Evolutionary conservation across 208 protist species (phyloP).

Genomic region (Leishmania arabica): DNA sequence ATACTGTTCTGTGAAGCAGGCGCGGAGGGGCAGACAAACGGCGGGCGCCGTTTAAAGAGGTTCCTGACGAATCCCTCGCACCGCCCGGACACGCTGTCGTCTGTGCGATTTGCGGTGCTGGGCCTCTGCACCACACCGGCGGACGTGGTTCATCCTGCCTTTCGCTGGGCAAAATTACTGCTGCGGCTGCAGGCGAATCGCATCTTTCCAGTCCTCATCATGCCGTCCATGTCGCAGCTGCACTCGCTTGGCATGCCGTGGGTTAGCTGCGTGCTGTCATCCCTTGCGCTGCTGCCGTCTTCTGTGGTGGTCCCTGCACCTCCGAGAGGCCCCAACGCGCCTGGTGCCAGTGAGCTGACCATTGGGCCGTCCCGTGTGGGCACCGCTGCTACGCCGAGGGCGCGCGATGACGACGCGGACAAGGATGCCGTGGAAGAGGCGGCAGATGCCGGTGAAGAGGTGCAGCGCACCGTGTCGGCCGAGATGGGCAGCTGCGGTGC

Average conservation of each 20-base stretch:
- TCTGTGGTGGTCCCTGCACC: background rate
- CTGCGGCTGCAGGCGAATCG: constrained; percentile 45
- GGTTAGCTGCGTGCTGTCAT: constrained; percentile 36
- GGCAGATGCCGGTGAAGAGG: constrained; percentile 19
- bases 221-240: constrained; percentile 54
- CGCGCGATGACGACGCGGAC: background rate
- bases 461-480: background rate
- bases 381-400: background rate
- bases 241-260: constrained; percentile 54
- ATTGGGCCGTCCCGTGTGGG: background rate
- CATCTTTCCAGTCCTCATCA: constrained; percentile 56
- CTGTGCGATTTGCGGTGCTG: constrained; percentile 49
- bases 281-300: constrained; percentile 32
- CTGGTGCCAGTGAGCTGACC: background rate
- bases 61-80: constrained; percentile 39
- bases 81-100: constrained; percentile 40
- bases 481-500: constrained; percentile 2
- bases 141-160: constrained; percentile 36
- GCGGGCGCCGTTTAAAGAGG: constrained; percentile 34
- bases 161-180: constrained; percentile 35
- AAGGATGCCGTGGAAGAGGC: background rate
- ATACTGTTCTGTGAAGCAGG: constrained; percentile 52
- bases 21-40: constrained; percentile 32
- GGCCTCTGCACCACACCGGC: constrained; percentile 31
- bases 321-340: background rate